Percentiles rank a stretch among this genome's conserved stretches.
Evolutionary conservation across 2,329 filamentous ascomycete species (phyloP).

Genomic region (Nigrograna mackinnonii): DNA sequence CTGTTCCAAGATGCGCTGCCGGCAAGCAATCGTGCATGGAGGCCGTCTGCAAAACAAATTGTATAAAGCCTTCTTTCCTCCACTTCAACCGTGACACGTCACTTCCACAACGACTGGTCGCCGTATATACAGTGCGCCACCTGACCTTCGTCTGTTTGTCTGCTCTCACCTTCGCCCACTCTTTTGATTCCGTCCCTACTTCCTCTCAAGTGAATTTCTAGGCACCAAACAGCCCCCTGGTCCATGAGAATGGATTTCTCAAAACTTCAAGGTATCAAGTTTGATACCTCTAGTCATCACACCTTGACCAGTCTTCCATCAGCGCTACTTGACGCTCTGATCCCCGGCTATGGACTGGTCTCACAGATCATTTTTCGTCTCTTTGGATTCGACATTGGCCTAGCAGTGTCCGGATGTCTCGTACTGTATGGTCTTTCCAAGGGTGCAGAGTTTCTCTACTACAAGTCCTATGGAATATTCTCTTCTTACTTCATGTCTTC

Average conservation of each 20-base stretch:
- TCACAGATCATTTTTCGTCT: slow-evolving; percentile 46
- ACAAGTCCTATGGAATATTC: slow-evolving; percentile 32
- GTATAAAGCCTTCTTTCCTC: too few relatives aligned
- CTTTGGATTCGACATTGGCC: slow-evolving; percentile 53
- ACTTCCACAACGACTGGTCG: too few relatives aligned
- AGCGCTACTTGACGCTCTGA: slow-evolving; percentile 53
- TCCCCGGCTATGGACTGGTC: slow-evolving; percentile 55
- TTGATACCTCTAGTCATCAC: slow-evolving; percentile 12
- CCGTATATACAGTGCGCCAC: too few relatives aligned
- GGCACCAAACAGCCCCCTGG: too few relatives aligned
- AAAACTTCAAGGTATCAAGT: slow-evolving; percentile 2
- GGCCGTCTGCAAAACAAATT: too few relatives aligned
- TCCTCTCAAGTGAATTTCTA: too few relatives aligned
- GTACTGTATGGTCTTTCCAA: slow-evolving; percentile 47
- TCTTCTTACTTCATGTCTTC: slow-evolving; percentile 43
- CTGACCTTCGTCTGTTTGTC: too few relatives aligned
- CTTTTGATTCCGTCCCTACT: too few relatives aligned
- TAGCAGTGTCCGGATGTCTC: slow-evolving; percentile 48
- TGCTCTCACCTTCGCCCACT: too few relatives aligned
- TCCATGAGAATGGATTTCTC: slow-evolving; percentile 7
- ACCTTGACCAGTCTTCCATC: slow-evolving; percentile 44
- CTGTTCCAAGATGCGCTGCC: too few relatives aligned
- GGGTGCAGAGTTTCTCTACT: slow-evolving; percentile 41
- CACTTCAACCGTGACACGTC: too few relatives aligned
- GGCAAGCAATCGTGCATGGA: too few relatives aligned